Evolutionary conservation across 495 filamentous ascomycete species (phyloP).

Genomic region (Talaromyces thailandensis): DNA sequence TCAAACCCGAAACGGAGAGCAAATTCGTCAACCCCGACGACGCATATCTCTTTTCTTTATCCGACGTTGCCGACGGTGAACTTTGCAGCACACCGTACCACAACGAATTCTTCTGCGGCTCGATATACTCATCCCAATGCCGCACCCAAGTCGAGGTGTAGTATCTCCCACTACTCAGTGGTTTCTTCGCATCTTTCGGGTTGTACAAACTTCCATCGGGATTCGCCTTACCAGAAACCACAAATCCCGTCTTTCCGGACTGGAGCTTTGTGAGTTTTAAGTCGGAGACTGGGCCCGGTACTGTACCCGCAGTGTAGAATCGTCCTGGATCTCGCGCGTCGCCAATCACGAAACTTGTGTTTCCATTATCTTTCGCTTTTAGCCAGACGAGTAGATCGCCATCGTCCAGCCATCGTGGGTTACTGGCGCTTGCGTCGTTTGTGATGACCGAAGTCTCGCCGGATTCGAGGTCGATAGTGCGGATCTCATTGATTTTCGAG

Average conservation of each 20-base stretch:
- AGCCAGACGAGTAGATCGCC: conserved; percentile 57
- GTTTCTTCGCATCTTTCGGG: conserved; percentile 43
- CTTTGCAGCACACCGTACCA: conserved; percentile 61
- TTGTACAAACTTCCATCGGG: conserved; percentile 50
- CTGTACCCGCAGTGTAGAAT: conserved; percentile 52
- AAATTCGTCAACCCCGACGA: conserved; percentile 40
- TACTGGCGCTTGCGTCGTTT: conserved; percentile 51
- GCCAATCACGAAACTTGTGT: conserved; percentile 53
- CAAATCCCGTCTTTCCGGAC: conserved; percentile 59
- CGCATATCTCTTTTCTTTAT: conserved; percentile 33
- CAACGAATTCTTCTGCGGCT: conserved; percentile 58
- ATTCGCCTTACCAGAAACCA: conserved; percentile 51
- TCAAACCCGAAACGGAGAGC: conserved; percentile 32
- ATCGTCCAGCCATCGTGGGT: conserved; percentile 69
- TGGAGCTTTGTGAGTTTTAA: conserved; percentile 59
- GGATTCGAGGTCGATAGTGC: conserved; percentile 60
- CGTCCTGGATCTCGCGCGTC: conserved; percentile 45
- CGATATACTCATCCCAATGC: conserved; percentile 53
- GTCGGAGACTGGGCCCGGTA: conserved; percentile 63
- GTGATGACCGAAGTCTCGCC: conserved; percentile 59
- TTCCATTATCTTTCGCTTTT: conserved; percentile 53
- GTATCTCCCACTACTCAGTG: conserved; percentile 39
- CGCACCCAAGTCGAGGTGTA: conserved; percentile 51
- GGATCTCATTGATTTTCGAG: conserved; percentile 63
- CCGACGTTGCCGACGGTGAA: conserved; percentile 25